phyloP scores from a whole-genome alignment of 306 rosid species.

The Vigna angularis region DNA sequence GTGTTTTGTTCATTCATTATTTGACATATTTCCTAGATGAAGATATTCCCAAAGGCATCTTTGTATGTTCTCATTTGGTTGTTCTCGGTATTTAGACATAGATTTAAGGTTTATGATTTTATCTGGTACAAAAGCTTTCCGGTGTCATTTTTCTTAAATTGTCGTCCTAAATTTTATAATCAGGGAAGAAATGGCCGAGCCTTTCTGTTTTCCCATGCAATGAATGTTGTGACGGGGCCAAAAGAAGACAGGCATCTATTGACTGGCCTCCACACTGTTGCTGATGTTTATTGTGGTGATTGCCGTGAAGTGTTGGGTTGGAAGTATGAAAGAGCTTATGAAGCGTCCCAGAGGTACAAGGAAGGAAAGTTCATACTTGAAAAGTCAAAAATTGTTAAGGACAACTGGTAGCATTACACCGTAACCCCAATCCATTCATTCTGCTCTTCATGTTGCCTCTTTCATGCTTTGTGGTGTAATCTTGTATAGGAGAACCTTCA shows the following conservation, averaged over 20 bases:
- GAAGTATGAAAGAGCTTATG: constrained; percentile 93
- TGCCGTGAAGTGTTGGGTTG: constrained; percentile 93
- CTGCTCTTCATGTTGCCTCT: constrained; percentile 45
- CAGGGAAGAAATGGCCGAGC: constrained; percentile 96
- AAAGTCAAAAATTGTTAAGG: constrained; percentile 90
- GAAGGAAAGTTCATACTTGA: constrained; percentile 97
- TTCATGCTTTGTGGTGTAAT: constrained; percentile 49
- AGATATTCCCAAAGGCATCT: constrained; percentile 26
- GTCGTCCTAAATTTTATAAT: constrained; percentile 41
- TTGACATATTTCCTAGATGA: background rate
- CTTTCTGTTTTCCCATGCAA: constrained; percentile 94
- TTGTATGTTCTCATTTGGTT: constrained; percentile 30
- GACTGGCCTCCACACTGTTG: constrained; percentile 98
- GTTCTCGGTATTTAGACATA: constrained; percentile 27
- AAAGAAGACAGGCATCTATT: constrained; percentile 90
- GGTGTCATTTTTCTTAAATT: constrained; percentile 39
- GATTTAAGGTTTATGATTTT: constrained; percentile 35
- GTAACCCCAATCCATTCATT: constrained; percentile 48
- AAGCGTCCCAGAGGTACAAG: constrained; percentile 93
- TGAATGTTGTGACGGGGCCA: constrained; percentile 82
- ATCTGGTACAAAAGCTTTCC: constrained; percentile 6
- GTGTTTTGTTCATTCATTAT: constrained; percentile 10
- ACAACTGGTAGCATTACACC: constrained; percentile 77
- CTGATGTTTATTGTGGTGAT: constrained; percentile 83
- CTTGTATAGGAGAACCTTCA: constrained; percentile 63